Evolutionary conservation across 1,284 basidiomycete species (phyloP), one percentile per base, ranked within the genome.

Genomic region (Marasmius tenuissimus): DNA sequence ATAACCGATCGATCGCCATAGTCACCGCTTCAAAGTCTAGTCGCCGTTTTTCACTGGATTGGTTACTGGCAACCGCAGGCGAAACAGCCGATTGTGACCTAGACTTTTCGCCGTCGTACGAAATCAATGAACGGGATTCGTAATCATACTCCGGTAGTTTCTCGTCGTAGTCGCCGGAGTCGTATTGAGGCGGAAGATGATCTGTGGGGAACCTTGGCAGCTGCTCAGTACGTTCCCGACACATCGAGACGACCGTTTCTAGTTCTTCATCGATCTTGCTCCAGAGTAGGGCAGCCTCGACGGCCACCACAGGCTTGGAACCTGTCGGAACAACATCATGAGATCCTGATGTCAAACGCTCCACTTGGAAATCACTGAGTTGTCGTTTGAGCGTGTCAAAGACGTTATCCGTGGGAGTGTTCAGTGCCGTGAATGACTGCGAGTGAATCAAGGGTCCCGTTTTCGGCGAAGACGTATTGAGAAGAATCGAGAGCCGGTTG

Each of bases 1-100:
- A 93, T 10, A 97, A 76, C 33, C 94, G 81, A 70, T 96, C 94
- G 66, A 97, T 96, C 20, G 94, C 94, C 70, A 85, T 82, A 0
- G 92, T 86, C 47, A 97, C 87, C 5, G 85, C 82, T 67, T 96
- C 94, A 20, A 97, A 78, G 69, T 97, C 95, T 71, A 89, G 78
- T 59, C 81, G 82, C 85, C 86, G 88, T 75, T 91, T 93, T 71
- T 94, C 91, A 70, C 81, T 72, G 20, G 70, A 65, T 47, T 60
- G 61, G 35, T 61, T 59, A 14, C 59, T 49, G 33, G 62, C 20
- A 3, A 61, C 42, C 14, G 61, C 39, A 11, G 61, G 62, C 2
- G 66, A 61, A 10, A 42, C 54, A 2, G 63, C n/a, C 33, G 59
- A 34, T 14, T 62, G 56, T 33, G 40, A 49, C 34, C 62, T 67